A percentile compares a stretch with the other conserved stretches of the same genome.
Conservation (phyloP, 2,329 filamentous ascomycete genomes). For the Ilyonectria destructans region DNA sequence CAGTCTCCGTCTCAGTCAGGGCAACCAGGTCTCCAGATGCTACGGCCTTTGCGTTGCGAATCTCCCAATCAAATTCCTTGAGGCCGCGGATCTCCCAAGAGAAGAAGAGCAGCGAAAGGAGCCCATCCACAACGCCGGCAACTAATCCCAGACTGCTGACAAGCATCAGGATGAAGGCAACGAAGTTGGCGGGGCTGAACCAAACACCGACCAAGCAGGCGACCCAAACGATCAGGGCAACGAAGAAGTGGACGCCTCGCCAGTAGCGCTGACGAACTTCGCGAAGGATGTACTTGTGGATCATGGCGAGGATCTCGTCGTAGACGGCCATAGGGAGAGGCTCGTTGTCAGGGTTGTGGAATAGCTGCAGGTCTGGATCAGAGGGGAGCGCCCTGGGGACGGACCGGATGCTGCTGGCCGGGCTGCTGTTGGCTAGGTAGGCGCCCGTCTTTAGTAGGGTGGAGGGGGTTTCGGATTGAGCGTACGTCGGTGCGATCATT, state of each 20-base stretch:
- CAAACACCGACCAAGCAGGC: slow-evolving; percentile 87
- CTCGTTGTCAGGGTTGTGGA: slow-evolving; percentile 41
- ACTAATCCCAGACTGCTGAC: slow-evolving; percentile 84
- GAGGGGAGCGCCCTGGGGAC: slow-evolving; percentile 41
- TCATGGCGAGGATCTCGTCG: slow-evolving; percentile 78
- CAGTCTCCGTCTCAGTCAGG: slow-evolving; percentile 38
- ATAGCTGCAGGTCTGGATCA: slow-evolving; percentile 54
- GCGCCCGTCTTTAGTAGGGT: slow-evolving; percentile 48
- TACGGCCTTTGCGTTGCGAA: slow-evolving; percentile 75
- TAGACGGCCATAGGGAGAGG: slow-evolving; percentile 39
- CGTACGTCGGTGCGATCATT: slow-evolving; percentile 33
- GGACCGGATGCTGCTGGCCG: slow-evolving; percentile 45
- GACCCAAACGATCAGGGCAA: slow-evolving; percentile 77
- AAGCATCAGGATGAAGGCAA: slow-evolving; percentile 86
- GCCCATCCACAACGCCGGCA: slow-evolving; percentile 85
- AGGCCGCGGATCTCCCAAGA: slow-evolving; percentile 86
- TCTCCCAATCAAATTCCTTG: slow-evolving; percentile 95
- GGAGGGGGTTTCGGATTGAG: slow-evolving; percentile 41
- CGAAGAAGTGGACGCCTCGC: slow-evolving; percentile 82
- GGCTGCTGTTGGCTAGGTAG: slow-evolving; percentile 45
- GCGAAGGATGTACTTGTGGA: slow-evolving; percentile 77
- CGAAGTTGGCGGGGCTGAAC: slow-evolving; percentile 85
- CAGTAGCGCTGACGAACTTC: slow-evolving; percentile 81
- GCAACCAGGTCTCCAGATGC: slow-evolving; percentile 52
- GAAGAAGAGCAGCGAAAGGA: slow-evolving; percentile 91